Conservation (phyloP, 805 yeast species). For the Candida glaebosa region DNA sequence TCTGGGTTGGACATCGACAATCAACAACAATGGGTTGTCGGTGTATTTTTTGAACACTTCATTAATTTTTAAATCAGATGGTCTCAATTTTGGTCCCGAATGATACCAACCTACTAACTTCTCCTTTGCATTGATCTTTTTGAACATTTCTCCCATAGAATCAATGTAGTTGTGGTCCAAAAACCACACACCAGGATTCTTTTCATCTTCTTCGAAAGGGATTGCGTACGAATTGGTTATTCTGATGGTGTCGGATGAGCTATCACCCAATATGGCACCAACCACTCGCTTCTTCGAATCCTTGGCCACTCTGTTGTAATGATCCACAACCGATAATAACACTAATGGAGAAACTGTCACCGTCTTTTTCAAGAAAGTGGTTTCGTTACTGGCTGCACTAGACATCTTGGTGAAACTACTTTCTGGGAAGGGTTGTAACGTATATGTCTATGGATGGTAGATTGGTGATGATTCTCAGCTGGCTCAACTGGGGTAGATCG, state of each 20-base stretch:
- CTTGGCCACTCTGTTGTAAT: slow-evolving; percentile 82
- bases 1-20: slow-evolving; percentile 86
- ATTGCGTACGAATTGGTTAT: slow-evolving; percentile 94
- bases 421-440: no score
- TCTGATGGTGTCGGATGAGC: slow-evolving; percentile 51
- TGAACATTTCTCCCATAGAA: slow-evolving; percentile 96
- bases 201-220: slow-evolving; percentile 96
- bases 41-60: slow-evolving; percentile 83
- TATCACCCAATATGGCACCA: slow-evolving; percentile 91
- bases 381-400: slow-evolving; percentile 22
- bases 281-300: slow-evolving; percentile 75
- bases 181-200: slow-evolving; percentile 91
- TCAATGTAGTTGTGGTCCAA: slow-evolving; percentile 95
- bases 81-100: slow-evolving; percentile 88
- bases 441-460: no score
- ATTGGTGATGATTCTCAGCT: no score
- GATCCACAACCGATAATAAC: slow-evolving; percentile 90
- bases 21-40: slow-evolving; percentile 74
- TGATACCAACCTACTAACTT: slow-evolving; percentile 99
- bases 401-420: neutral
- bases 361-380: slow-evolving; percentile 43
- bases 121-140: slow-evolving; percentile 96
- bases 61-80: slow-evolving; percentile 87
- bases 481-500: no score
- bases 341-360: slow-evolving; percentile 96